phyloP scores from a whole-genome alignment of 2,329 filamentous ascomycete species.

The Aspergillus transmontanensis region DNA sequence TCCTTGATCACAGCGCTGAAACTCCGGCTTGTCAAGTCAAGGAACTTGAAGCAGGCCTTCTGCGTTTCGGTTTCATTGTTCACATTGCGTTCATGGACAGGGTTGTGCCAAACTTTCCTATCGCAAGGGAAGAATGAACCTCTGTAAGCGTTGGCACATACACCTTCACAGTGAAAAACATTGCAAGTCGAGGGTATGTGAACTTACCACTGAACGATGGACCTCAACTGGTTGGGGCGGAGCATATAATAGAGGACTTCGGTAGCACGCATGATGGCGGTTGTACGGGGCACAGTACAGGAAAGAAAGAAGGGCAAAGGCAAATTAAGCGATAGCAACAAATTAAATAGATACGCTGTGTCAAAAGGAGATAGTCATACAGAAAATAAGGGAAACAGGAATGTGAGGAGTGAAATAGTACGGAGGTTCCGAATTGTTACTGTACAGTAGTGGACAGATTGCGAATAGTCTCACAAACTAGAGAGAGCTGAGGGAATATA shows the following conservation, averaged over 20 bases:
- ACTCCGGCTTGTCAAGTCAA: constrained; percentile 87
- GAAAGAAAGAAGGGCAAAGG: constrained; percentile 10
- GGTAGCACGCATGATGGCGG: constrained; percentile 40
- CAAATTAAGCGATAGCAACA: constrained; percentile 22
- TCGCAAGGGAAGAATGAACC: constrained; percentile 3
- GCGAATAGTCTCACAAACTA: background rate
- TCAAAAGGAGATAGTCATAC: constrained; percentile 15
- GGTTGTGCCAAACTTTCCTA: constrained; percentile 97
- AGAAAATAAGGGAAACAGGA: constrained; percentile 12
- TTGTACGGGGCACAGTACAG: constrained; percentile 16
- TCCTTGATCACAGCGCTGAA: constrained; percentile 94
- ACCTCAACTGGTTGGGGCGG: constrained; percentile 76
- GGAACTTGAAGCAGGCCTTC: constrained; percentile 80
- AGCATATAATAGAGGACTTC: constrained; percentile 69
- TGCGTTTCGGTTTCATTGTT: constrained; percentile 74
- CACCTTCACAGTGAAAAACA: constrained; percentile 1
- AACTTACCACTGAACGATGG: constrained; percentile 83
- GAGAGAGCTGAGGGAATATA: background rate
- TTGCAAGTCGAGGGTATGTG: background rate
- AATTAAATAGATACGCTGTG: constrained; percentile 15
- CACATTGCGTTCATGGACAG: constrained; percentile 80
- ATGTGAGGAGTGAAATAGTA: constrained; percentile 2
- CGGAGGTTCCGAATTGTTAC: background rate
- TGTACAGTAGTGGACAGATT: constrained; percentile 4
- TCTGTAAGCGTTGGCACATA: constrained; percentile 17